Conservation (phyloP, 2,329 filamentous ascomycete genomes). For the Nectriaceae sp. region DNA sequence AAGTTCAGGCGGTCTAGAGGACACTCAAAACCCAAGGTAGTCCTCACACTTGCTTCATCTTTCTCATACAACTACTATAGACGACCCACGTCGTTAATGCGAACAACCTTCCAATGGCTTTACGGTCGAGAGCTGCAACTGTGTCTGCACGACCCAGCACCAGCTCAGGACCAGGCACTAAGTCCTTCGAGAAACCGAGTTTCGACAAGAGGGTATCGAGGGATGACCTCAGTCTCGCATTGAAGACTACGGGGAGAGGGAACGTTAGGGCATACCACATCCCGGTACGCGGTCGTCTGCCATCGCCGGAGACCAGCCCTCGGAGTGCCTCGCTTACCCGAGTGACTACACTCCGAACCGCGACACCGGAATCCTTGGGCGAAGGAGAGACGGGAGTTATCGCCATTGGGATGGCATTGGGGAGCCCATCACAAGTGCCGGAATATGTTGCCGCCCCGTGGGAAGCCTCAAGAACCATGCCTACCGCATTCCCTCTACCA, state of each 20-base stretch:
- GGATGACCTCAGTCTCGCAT: conserved; percentile 40
- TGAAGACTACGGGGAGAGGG: conserved; percentile 29
- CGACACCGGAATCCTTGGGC: conserved; percentile 45
- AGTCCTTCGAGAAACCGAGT: conserved; percentile 17
- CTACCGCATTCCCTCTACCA: conserved; percentile 19
- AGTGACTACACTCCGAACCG: conserved; percentile 38
- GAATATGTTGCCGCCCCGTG: conserved; percentile 26
- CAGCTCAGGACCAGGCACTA: conserved; percentile 22
- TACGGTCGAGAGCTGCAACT: conserved; percentile 26
- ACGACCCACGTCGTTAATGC: conserved; percentile 17
- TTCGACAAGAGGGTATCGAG: conserved; percentile 46
- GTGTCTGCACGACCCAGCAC: conserved; percentile 26
- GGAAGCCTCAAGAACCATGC: conserved; percentile 31
- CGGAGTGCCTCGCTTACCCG: conserved; percentile 30
- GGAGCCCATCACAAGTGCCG: conserved; percentile 61
- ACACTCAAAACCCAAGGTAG: conserved; percentile 24
- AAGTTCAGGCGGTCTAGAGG: conserved; percentile 22
- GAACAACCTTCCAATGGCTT: conserved; percentile 23
- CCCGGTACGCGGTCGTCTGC: conserved; percentile 42
- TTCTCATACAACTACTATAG: conserved; percentile 21
- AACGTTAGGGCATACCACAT: conserved; percentile 43
- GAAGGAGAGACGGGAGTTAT: conserved; percentile 28
- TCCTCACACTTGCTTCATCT: conserved; percentile 15
- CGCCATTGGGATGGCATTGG: conserved; percentile 73
- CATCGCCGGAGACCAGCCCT: conserved; percentile 46